Evolutionary conservation across 768 basidiomycete species (phyloP), one percentile per base, ranked within the genome.

Genomic region (Calvatia gigantea): DNA sequence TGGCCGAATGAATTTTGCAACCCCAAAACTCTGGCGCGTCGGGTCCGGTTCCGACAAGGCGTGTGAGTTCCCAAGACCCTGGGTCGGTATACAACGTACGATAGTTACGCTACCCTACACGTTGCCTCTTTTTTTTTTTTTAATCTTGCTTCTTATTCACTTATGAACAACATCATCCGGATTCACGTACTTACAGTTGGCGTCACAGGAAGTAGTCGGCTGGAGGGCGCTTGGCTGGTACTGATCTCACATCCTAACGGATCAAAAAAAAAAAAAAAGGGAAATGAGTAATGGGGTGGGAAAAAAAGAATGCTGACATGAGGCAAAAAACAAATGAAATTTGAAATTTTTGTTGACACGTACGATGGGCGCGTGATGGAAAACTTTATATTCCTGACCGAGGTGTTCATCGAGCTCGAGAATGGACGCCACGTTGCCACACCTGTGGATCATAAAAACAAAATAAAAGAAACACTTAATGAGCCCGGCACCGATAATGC

Each of bases 381-480:
- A 98, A 15, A 96, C 94, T 66, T 95, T 96, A 74, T 98, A 99
- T 69, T 94, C 91, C 68, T 97, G 94, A 25, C 84, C 84, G 28
- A 98, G 81, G 63, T 94, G 80, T 63, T 98, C 97, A 69, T 98
- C 94, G 49, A 99, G 78, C 67, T 96, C 89, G 15, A 98, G 78
- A 63, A 98, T 94, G 27, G 92, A 94, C 29, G 95, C 94, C 21
- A 96, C 91, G 69, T 98, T 97, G 15, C 96, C 96, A 68, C 96
- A 98, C 60, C 94, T 94, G 54, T 41, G 42, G 19, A 39, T 15
- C 23, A 37, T 17, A 17, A 43, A 42, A 53, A n/a, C 39, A 42
- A 53, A 39, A 44, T 8, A 32, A 32, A 3, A 8, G 51, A 50
- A 12, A 35, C 12, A 43, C 8, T 31, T 25, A 29, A 33, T 31